Percentiles rank a stretch among this genome's conserved stretches.
phyloP scores from a whole-genome alignment of 2,329 filamentous ascomycete genomes.

The Zasmidium citrigriseum region DNA sequence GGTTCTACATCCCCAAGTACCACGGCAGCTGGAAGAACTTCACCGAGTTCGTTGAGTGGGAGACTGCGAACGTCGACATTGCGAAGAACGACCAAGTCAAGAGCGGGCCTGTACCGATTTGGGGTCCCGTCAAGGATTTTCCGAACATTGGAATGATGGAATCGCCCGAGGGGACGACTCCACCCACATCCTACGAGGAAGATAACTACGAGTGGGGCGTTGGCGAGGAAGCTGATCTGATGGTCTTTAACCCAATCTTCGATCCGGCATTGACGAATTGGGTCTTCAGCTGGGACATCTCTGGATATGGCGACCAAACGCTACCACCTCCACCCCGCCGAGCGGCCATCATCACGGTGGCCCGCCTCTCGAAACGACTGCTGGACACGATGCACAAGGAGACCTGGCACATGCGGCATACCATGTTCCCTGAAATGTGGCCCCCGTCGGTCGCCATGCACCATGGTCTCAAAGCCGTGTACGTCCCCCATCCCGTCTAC shows the following conservation, averaged over 20 bases:
- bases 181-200: conserved; percentile 58
- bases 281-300: conserved; percentile 69
- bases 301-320: conserved; percentile 59
- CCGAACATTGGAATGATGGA: conserved; percentile 54
- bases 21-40: conserved; percentile 71
- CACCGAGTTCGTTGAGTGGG: conserved; percentile 63
- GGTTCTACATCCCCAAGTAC: conserved; percentile 70
- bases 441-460: conserved; percentile 71
- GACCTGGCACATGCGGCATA: conserved; percentile 69
- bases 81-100: conserved; percentile 54
- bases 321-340: conserved; percentile 65
- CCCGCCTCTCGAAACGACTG: conserved; percentile 69
- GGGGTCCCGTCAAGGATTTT: conserved; percentile 59
- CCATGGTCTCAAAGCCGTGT: conserved; percentile 77
- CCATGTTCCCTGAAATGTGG: conserved; percentile 78
- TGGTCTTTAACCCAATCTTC: conserved; percentile 78
- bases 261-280: conserved; percentile 72
- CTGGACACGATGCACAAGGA: conserved; percentile 78
- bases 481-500: conserved; percentile 76
- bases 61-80: conserved; percentile 51
- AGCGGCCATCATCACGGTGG: conserved; percentile 76
- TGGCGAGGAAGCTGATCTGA: conserved; percentile 72
- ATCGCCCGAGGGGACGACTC: conserved; percentile 63
- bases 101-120: conserved; percentile 58
- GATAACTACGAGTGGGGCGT: conserved; percentile 76